Evolutionary conservation across 495 filamentous ascomycete species (phyloP).

Genomic region (Letharia lupina): DNA sequence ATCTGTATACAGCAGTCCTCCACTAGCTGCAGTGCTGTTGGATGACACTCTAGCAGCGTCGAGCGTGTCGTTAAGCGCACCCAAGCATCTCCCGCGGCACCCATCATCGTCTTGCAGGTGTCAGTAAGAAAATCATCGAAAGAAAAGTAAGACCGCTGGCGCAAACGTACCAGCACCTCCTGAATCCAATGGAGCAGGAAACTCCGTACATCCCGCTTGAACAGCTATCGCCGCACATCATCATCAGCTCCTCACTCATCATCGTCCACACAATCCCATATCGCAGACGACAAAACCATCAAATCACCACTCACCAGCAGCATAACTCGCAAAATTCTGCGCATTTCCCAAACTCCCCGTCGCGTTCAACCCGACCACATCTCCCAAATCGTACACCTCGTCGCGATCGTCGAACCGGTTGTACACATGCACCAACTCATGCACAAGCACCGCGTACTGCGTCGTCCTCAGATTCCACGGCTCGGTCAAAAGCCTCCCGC

Average conservation of each 20-base stretch:
- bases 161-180: neutral
- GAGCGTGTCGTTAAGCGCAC: neutral
- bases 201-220: neutral
- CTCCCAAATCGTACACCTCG: neutral
- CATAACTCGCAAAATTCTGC: neutral
- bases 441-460: neutral
- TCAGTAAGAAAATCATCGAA: neutral
- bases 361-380: neutral
- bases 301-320: neutral
- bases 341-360: neutral
- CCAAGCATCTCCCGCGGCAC: neutral
- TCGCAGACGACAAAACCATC: neutral
- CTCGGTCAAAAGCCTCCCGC: neutral
- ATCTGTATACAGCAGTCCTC: too few relatives aligned
- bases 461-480: neutral
- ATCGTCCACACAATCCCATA: neutral
- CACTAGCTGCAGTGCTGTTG: neutral
- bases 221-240: neutral
- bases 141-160: neutral
- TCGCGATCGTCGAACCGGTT: neutral
- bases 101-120: neutral
- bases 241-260: neutral
- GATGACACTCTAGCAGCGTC: neutral
- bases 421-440: neutral
- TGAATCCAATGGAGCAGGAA: neutral